These are phyloP conservation scores for Russula sp. DNA, from an alignment of 768 basidiomycete species.

Conservation along the genomic window DNA sequence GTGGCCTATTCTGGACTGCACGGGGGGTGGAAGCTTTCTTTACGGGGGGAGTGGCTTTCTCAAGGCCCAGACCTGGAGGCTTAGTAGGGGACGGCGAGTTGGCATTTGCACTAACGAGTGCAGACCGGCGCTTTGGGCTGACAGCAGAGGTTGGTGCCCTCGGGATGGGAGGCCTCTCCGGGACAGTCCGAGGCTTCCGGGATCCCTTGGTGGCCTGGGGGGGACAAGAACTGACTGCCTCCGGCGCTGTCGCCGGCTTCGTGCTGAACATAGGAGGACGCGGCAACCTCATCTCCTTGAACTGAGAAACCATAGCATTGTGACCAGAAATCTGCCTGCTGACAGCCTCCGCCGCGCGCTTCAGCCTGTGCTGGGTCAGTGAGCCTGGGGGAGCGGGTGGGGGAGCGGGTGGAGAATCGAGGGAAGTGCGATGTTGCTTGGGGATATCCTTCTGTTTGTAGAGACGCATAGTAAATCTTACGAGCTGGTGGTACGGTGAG, in stretches of 20 bases:
- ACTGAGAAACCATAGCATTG: constrained; percentile 14
- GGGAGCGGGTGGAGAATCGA: background rate
- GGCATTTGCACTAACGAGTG: background rate
- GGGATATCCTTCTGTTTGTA: constrained; percentile 7
- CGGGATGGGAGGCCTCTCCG: background rate
- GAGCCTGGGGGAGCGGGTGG: background rate
- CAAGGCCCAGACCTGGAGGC: background rate
- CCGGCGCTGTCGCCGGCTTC: background rate
- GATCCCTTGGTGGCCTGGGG: background rate
- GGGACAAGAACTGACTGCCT: background rate
- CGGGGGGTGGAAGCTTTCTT: background rate
- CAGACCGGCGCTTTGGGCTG: background rate
- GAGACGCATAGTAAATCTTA: constrained; percentile 16
- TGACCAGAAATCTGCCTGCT: constrained; percentile 8
- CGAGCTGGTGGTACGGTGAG: constrained; percentile 12
- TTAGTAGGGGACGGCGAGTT: background rate
- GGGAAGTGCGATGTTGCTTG: background rate
- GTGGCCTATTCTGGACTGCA: background rate
- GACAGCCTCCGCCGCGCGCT: constrained; percentile 12
- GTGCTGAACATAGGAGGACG: constrained; percentile 4
- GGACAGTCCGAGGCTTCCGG: background rate
- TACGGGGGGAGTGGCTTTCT: background rate
- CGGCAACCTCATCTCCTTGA: constrained; percentile 6
- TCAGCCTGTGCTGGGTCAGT: background rate
- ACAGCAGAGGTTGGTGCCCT: background rate